Evolutionary conservation across 768 basidiomycete species (phyloP), one percentile per base, ranked within the genome.

Genomic region (Trametes meyenii): DNA sequence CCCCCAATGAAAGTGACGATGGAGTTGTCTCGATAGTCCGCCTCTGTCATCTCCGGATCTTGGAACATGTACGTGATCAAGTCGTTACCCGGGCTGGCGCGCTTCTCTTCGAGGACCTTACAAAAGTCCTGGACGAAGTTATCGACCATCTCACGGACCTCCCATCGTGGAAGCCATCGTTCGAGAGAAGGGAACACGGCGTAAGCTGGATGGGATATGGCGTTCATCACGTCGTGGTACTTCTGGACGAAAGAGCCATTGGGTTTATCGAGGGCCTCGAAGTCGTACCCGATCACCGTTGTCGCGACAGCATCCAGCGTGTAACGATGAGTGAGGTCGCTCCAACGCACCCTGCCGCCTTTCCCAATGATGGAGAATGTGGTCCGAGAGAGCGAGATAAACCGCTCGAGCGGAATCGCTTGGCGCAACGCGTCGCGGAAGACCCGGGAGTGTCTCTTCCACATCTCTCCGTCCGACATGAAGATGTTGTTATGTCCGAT

Each of bases 1-100:
- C 78, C 78, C 8, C 76, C 77, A 23, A 74, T 74, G 66, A 79
- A 79, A 11, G 77, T 65, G 42, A 77, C 70, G 24, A 73, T 68
- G 54, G 78, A 70, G 64, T 79, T 78, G 43, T 74, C 73, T 11
- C 73, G 71, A 33, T 72, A 65, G 45, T 79, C 78, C 36, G 42
- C 29, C n/a, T 61, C 71, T 68, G 54, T 73, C 70, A 16, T 61
- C 17, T 50, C 60, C 4, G 60, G 60, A 14, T 54, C 52, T 29
- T 61, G 36, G 52, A 63, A 54, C 62, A 63, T 58, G 51, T 58
- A 63, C 42, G 62, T 54, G 38, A 58, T 40, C 8, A 63, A 46
- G 40, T 63, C 62, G 21, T 58, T 55, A 5, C 62, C 62, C 17
- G 51, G 62, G n/a, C 50, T 50, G 13, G 23, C 14, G 7, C 53